Evolutionary conservation across 1,139 yeast species (phyloP).

Genomic region (Taphrina betulina): DNA sequence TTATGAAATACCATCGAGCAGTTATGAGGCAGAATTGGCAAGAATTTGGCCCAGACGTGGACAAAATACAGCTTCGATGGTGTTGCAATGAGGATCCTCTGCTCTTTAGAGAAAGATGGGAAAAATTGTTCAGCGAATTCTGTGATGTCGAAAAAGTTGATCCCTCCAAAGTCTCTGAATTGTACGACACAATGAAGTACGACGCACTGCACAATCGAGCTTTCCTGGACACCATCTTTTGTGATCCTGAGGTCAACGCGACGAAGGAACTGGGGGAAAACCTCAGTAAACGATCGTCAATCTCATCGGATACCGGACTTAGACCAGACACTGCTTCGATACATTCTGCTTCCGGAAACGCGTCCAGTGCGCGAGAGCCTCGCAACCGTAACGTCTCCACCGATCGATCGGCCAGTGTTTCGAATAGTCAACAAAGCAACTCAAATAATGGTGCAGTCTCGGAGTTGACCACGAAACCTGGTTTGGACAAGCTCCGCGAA

Average conservation of each 20-base stretch:
- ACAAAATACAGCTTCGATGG: slow-evolving; percentile 76
- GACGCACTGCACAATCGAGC: slow-evolving; percentile 95
- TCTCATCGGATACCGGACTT: slow-evolving; percentile 13
- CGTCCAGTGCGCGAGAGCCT: background rate
- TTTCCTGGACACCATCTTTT: slow-evolving; percentile 77
- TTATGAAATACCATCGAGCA: slow-evolving; percentile 87
- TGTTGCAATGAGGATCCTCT: slow-evolving; percentile 95
- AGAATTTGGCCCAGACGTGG: slow-evolving; percentile 56
- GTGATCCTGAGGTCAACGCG: slow-evolving; percentile 55
- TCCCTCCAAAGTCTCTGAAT: slow-evolving; percentile 93
- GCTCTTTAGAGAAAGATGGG: slow-evolving; percentile 94
- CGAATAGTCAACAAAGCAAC: slow-evolving; percentile 2
- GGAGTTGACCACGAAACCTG: slow-evolving; percentile 29
- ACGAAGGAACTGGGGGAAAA: slow-evolving; percentile 25
- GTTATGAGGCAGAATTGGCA: slow-evolving; percentile 81
- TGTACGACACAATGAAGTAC: slow-evolving; percentile 97
- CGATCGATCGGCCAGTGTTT: slow-evolving; percentile 7
- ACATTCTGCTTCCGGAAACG: background rate
- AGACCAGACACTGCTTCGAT: slow-evolving; percentile 17
- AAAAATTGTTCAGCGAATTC: slow-evolving; percentile 89
- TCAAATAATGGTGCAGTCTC: slow-evolving; percentile 11
- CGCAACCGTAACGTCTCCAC: slow-evolving; percentile 11
- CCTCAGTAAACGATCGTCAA: slow-evolving; percentile 14
- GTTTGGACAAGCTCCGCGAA: slow-evolving; percentile 58
- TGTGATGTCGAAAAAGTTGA: slow-evolving; percentile 92